phyloP scores from a whole-genome alignment of 345 rosid genomes.

The Citrus hindsii region DNA sequence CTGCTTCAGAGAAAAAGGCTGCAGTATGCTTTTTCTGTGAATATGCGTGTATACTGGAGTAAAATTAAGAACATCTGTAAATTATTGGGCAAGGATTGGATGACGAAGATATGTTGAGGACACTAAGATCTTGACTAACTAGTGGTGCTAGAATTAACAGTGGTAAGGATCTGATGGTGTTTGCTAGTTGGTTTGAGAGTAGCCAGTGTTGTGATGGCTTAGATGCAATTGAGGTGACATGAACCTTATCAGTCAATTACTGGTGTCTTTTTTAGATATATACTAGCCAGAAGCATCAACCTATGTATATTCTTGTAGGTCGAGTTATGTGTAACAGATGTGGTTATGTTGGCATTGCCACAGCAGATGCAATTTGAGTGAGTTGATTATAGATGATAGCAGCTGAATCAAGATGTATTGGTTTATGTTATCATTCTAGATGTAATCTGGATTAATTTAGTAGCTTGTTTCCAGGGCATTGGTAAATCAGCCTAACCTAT shows the following conservation, averaged over 20 bases:
- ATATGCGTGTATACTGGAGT: not conserved
- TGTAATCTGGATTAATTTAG: not conserved
- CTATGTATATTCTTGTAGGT: not conserved
- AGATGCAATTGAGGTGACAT: not conserved
- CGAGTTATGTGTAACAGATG: not conserved
- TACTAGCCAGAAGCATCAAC: not conserved
- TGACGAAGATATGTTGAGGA: not conserved
- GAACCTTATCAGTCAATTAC: not conserved
- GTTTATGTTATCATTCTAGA: not conserved
- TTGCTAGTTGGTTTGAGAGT: not conserved
- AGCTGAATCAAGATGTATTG: not conserved
- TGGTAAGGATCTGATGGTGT: not conserved
- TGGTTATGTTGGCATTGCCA: not conserved
- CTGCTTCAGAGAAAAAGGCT: not conserved
- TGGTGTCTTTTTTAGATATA: not conserved
- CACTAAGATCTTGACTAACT: not conserved
- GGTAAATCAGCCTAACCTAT: not conserved
- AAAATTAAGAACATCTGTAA: not conserved
- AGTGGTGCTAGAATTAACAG: not conserved
- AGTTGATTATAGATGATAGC: not conserved
- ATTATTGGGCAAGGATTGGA: not conserved
- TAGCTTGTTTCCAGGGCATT: not conserved
- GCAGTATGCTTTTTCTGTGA: not conserved
- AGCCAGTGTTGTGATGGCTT: not conserved
- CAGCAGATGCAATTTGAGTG: not conserved